Percentiles rank a stretch among this genome's conserved stretches.
These are phyloP conservation scores for Globisporangium carolinianum DNA, from an alignment of 352 stramenopile species.

Conservation along the genomic window DNA sequence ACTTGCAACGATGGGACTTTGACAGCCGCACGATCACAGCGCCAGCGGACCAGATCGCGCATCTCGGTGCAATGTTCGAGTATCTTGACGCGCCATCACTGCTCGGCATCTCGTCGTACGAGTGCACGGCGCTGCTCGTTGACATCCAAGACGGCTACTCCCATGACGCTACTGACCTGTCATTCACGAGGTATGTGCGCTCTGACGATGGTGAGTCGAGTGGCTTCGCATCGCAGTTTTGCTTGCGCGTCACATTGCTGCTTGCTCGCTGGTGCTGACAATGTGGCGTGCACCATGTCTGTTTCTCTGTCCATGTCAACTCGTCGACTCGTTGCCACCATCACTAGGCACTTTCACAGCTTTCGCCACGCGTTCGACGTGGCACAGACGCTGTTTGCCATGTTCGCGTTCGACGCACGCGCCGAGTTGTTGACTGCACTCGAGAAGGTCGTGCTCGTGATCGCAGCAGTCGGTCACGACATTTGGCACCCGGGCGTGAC, in stretches of 20 bases:
- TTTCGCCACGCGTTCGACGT: conserved; percentile 25
- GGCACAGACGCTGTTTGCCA: conserved; percentile 22
- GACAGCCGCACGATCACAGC: conserved; percentile 2
- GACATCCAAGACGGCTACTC: conserved; percentile 13
- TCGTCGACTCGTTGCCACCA: too few relatives aligned
- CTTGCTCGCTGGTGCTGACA: not conserved
- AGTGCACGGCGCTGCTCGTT: conserved; percentile 6
- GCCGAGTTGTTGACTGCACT: conserved; percentile 9
- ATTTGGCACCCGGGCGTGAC: conserved; percentile 21
- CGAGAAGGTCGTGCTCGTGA: conserved; percentile 17
- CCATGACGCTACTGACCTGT: not conserved
- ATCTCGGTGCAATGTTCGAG: conserved; percentile 14
- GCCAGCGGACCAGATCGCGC: conserved; percentile 6
- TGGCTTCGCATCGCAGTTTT: not conserved
- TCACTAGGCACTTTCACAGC: conserved; percentile 20
- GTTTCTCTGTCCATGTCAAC: too few relatives aligned
- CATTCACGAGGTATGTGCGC: conserved; percentile 10
- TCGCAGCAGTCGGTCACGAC: conserved; percentile 22
- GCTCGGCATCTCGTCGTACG: conserved; percentile 2
- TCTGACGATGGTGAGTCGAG: too few relatives aligned
- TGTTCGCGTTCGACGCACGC: conserved; percentile 12
- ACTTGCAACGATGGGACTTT: conserved; percentile 15
- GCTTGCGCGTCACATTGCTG: not conserved
- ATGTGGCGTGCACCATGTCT: too few relatives aligned
- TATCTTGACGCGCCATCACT: conserved; percentile 4